Evolutionary conservation across 345 rosid species (phyloP).

Genomic region (Syzygium aqueum): DNA sequence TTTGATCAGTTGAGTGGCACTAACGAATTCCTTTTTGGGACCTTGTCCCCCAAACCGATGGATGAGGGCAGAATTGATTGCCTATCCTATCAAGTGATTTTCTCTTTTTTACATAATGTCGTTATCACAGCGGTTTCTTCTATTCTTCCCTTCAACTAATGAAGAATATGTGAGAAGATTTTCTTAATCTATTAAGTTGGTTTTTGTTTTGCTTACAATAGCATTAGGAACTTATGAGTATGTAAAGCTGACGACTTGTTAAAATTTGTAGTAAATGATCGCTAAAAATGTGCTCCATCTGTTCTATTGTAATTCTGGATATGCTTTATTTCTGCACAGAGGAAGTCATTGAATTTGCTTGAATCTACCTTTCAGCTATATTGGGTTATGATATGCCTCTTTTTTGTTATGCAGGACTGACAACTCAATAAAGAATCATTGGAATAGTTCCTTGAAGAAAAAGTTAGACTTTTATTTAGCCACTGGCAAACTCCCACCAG

Average conservation of each 20-base stretch:
- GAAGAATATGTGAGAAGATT: not conserved
- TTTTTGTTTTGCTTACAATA: not conserved
- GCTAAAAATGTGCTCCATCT: not conserved
- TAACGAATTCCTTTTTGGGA: not conserved
- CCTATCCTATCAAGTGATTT: not conserved
- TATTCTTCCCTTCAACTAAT: not conserved
- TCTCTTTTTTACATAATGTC: not conserved
- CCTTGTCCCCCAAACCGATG: not conserved
- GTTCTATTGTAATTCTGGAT: not conserved
- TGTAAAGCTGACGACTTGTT: not conserved
- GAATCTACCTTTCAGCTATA: not conserved
- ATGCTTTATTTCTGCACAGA: not conserved
- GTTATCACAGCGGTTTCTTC: not conserved
- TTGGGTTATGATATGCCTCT: not conserved
- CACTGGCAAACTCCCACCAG: conserved; percentile 67
- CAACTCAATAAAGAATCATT: conserved; percentile 91
- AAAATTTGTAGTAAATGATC: not conserved
- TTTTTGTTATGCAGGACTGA: conserved; percentile 55
- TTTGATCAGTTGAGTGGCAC: not conserved
- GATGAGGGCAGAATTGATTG: not conserved
- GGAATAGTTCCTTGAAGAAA: conserved; percentile 98
- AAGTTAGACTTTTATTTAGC: conserved; percentile 65
- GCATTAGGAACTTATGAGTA: not conserved
- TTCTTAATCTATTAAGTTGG: not conserved
- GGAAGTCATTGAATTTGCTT: not conserved